A percentile compares a stretch with the other conserved stretches of the same genome.
Evolutionary conservation across 1,284 basidiomycete species (phyloP).

Genomic region (Schizophyllum amplum): DNA sequence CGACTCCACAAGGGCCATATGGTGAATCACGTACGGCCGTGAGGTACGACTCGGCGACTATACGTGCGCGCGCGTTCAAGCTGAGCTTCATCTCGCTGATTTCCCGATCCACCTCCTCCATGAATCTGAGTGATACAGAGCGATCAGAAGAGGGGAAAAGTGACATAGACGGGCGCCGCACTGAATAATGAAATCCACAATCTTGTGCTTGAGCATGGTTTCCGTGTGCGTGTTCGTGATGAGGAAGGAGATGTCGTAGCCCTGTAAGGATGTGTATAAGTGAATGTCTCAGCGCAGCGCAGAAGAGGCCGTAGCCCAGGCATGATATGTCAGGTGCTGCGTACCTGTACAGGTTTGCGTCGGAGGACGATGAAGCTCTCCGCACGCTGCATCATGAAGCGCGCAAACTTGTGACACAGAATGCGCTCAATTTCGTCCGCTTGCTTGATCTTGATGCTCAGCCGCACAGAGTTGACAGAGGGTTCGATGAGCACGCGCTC

Average conservation of each 20-base stretch:
- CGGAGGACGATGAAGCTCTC: constrained; percentile 96
- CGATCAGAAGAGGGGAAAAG: constrained; percentile 1
- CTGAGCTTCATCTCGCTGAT: constrained; percentile 89
- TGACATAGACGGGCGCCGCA: constrained; percentile 24
- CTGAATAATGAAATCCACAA: constrained; percentile 99
- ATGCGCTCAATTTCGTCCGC: constrained; percentile 99
- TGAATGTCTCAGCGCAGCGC: not conserved
- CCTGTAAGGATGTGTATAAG: constrained; percentile 35
- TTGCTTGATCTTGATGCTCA: constrained; percentile 98
- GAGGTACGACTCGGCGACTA: constrained; percentile 89
- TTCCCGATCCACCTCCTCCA: constrained; percentile 96
- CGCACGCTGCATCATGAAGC: constrained; percentile 98
- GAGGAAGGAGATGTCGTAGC: constrained; percentile 97
- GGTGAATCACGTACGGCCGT: constrained; percentile 47
- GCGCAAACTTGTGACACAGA: constrained; percentile 96
- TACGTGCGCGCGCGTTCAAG: constrained; percentile 93
- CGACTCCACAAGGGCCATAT: not conserved
- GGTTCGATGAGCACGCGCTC: constrained; percentile 97
- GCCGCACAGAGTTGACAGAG: constrained; percentile 91
- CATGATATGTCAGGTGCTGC: constrained; percentile 16
- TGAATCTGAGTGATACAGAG: constrained; percentile 54
- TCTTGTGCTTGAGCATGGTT: constrained; percentile 98
- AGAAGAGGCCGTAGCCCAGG: too few relatives aligned
- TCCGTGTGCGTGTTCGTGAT: constrained; percentile 97
- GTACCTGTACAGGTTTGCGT: constrained; percentile 84